Conservation (phyloP, 2,329 filamentous ascomycete genomes). For the Trichoderma semiorbis region DNA sequence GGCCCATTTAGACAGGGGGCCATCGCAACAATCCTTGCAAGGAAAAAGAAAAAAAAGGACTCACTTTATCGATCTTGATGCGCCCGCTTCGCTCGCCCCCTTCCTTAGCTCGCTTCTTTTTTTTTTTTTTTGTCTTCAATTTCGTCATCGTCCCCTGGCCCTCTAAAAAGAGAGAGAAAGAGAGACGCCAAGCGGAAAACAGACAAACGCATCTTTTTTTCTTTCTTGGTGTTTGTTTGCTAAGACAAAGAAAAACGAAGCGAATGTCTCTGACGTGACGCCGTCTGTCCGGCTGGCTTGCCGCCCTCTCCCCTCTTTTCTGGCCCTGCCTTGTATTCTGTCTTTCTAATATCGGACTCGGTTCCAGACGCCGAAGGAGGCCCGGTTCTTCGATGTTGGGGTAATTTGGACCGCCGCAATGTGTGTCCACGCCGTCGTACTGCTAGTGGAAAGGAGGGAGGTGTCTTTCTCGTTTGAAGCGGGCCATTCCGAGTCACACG, state of each 20-base stretch:
- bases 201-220: background rate
- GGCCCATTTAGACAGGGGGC: background rate
- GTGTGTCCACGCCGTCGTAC: background rate
- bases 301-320: background rate
- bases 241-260: background rate
- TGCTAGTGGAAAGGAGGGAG: conserved; percentile 9
- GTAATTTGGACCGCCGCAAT: background rate
- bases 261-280: background rate
- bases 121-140: background rate
- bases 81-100: background rate
- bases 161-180: background rate
- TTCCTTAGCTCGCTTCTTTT: background rate
- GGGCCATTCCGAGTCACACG: conserved; percentile 10
- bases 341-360: background rate
- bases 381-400: background rate
- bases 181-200: background rate
- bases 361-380: background rate
- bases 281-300: background rate
- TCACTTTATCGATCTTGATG: background rate
- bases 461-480: background rate
- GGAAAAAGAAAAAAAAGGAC: background rate
- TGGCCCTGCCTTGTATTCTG: too few relatives aligned
- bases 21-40: background rate
- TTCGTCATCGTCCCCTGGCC: background rate
- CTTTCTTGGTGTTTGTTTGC: too few relatives aligned